A percentile compares a stretch with the other conserved stretches of the same genome.
Conservation (phyloP, 169 alveolate species). For the Eimeria acervulina region DNA sequence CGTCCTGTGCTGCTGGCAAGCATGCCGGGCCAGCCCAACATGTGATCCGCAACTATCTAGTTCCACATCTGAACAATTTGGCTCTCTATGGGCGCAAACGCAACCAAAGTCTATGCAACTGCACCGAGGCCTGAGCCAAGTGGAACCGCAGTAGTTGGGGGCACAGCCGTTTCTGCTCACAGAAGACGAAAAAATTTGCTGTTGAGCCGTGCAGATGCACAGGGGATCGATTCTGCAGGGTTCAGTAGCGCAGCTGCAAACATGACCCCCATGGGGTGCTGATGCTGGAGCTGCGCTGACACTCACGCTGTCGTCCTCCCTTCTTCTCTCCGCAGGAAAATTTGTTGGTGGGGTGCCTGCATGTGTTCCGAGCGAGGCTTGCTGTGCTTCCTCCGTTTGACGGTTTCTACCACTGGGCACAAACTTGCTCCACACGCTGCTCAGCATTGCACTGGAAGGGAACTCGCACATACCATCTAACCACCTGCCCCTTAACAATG, state of each 20-base stretch:
- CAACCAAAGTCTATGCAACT: not conserved
- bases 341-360: not conserved
- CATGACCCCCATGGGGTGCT: not conserved
- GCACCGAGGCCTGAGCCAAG: not conserved
- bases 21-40: not conserved
- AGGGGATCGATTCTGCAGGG: not conserved
- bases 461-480: not conserved
- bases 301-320: not conserved
- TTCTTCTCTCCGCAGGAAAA: not conserved
- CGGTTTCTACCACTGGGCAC: slow-evolving; percentile 27
- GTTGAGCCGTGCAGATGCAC: slow-evolving; percentile 15
- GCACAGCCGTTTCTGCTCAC: not conserved
- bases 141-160: not conserved
- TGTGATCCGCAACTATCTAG: not conserved
- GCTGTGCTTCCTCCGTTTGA: not conserved
- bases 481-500: not conserved
- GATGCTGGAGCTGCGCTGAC: slow-evolving; percentile 14
- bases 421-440: slow-evolving; percentile 53
- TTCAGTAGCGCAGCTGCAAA: slow-evolving; percentile 44
- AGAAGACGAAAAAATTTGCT: not conserved
- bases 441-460: slow-evolving; percentile 7
- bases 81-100: not conserved
- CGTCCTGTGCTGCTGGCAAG: not conserved
- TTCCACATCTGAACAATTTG: not conserved
- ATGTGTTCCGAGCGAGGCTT: not conserved